Percentiles rank a stretch among this genome's conserved stretches.
Evolutionary conservation across 1,284 basidiomycete genomes (phyloP).

Genomic region (Irpex sp.): DNA sequence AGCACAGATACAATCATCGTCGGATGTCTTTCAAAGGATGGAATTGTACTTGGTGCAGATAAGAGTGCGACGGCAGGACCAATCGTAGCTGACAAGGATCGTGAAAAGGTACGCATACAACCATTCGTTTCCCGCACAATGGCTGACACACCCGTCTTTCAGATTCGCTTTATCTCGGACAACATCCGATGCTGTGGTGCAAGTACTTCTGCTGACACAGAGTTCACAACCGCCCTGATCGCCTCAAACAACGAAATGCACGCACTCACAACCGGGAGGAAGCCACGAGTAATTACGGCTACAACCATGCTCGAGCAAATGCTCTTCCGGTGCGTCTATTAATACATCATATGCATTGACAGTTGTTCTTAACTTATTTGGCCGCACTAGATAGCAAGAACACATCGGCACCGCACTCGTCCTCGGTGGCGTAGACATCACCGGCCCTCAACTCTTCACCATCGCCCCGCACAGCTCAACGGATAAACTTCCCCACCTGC

Average conservation of each 20-base stretch:
- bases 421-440: too few species aligned
- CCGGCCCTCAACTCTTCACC: too few species aligned
- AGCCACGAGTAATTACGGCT: conserved; percentile 82
- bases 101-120: too few species aligned
- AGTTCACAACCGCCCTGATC: conserved; percentile 92
- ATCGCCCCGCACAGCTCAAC: too few species aligned
- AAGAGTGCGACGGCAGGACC: conserved; percentile 93
- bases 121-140: neutral
- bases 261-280: conserved; percentile 79
- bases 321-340: conserved; percentile 59
- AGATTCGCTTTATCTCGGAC: conserved; percentile 88
- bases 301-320: conserved; percentile 82
- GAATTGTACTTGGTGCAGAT: conserved; percentile 94
- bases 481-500: too few species aligned
- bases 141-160: neutral
- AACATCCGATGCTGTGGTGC: conserved; percentile 97
- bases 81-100: conserved; percentile 88
- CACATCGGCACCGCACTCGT: too few species aligned
- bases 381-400: too few species aligned
- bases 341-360: too few species aligned
- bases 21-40: conserved; percentile 91
- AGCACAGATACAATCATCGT: conserved; percentile 98
- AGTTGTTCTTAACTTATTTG: too few species aligned
- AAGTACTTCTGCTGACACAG: conserved; percentile 97
- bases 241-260: conserved; percentile 93